These are phyloP conservation scores for Globisporangium takayamanum DNA, from an alignment of 352 stramenopile species.

Conservation along the genomic window DNA sequence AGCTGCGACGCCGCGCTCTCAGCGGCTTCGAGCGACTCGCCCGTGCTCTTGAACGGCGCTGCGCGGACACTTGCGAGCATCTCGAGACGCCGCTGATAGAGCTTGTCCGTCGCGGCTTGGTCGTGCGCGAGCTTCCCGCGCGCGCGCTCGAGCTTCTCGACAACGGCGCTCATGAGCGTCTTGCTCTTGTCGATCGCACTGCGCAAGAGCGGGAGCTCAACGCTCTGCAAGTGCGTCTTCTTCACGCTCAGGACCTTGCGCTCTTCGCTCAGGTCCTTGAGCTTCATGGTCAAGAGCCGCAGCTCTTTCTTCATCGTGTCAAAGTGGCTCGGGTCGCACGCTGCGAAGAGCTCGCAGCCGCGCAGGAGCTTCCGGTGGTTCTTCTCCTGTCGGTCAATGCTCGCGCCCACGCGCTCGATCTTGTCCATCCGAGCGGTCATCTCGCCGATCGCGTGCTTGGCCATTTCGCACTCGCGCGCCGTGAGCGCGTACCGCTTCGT, in stretches of 20 bases:
- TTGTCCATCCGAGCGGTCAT: constrained; percentile 65
- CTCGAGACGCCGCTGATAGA: constrained; percentile 62
- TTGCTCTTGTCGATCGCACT: constrained; percentile 55
- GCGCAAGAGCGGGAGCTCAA: constrained; percentile 50
- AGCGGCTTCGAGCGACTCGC: constrained; percentile 18
- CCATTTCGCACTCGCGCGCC: constrained; percentile 77
- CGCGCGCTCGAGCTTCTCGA: constrained; percentile 59
- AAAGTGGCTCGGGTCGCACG: constrained; percentile 52
- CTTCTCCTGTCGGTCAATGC: constrained; percentile 69
- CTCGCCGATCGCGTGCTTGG: constrained; percentile 62
- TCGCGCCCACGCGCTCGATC: constrained; percentile 52
- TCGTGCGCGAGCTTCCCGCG: constrained; percentile 62
- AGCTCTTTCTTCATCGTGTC: constrained; percentile 63
- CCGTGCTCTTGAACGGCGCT: constrained; percentile 12
- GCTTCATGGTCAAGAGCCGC: constrained; percentile 57
- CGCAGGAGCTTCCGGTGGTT: constrained; percentile 61
- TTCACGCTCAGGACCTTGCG: constrained; percentile 60
- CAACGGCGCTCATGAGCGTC: constrained; percentile 48
- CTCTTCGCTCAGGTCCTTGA: constrained; percentile 63
- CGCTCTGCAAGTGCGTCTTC: constrained; percentile 48
- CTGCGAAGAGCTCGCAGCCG: constrained; percentile 56
- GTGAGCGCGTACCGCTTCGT: constrained; percentile 48
- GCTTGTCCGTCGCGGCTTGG: constrained; percentile 53
- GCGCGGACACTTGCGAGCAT: constrained; percentile 66
- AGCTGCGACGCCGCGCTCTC: constrained; percentile 20